Base-by-base conservation (phyloP, 2,329 filamentous ascomycete genomes). In the Penicillium sp. region DNA sequence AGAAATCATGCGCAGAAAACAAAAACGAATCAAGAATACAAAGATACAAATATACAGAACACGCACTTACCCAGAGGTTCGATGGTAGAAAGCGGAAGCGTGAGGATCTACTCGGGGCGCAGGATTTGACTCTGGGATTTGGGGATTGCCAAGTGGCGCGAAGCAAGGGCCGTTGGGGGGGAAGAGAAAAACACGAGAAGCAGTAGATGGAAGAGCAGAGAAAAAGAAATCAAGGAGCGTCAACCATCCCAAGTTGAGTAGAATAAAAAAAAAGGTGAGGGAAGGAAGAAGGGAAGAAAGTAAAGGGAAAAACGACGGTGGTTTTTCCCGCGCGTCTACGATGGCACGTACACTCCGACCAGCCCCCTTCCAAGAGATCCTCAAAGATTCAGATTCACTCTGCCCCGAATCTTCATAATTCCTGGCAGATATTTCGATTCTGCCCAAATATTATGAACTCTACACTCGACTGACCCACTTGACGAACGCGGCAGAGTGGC, bases 71-170 rank as follows among this genome's bases (percentile, higher is more conserved):
- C 25, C 31, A 23, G 18, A 30, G 23, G 22, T 22, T 15, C 3
- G 16, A 13, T 22, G 17, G 35, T 22, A 25, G 20, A 30, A 5
- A 10, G 7, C 20, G 22, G 27, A n/a, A 12, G 10, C 12, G 26
- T 22, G 26, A 35, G 30, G 35, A 48, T 39, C 39, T 45, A 42
- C 39, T 44, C 27, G 37, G 35, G 30, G 20, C 27, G 44, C 44
- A 49, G 44, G 44, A 42, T 49, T 42, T 47, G 46, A 45, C 18
- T 22, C 18, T 22, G 5, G 18, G 25, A 27, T 13, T 27, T 13
- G 10, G 25, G 25, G n/a, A 27, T 27, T 27, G 25, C 25, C 10
- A 11, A 27, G 25, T 27, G 25, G 12, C 23, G 25, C 16, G 27
- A 34, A 25, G 31, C 23, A 35, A 34, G 26, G 38, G 33, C 31